These are phyloP conservation scores for Hanseniaspora nectarophila DNA, from an alignment of 805 yeast genomes.

Conservation along the genomic window DNA sequence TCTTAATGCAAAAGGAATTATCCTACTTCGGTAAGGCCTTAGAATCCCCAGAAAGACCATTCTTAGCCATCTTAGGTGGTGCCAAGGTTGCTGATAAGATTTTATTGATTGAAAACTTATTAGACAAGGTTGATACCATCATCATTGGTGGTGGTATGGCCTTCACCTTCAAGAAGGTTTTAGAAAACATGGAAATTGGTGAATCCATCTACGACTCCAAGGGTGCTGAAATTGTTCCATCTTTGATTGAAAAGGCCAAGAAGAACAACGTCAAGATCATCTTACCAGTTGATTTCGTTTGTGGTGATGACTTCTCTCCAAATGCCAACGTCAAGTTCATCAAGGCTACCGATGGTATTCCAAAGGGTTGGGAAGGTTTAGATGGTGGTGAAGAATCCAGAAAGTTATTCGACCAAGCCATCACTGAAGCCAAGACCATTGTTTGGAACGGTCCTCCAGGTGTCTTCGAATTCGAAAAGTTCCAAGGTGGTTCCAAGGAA, in stretches of 20 bases:
- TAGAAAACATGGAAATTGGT: constrained; percentile 79
- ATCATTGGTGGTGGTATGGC: constrained; percentile 99
- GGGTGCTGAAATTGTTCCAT: constrained; percentile 90
- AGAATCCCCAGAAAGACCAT: constrained; percentile 96
- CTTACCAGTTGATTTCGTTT: constrained; percentile 89
- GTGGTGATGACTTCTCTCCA: constrained; percentile 86
- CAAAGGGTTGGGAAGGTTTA: constrained; percentile 90
- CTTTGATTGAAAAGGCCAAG: constrained; percentile 91
- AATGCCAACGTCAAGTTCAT: constrained; percentile 81
- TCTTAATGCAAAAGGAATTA: constrained; percentile 95
- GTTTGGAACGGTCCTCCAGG: constrained; percentile 99
- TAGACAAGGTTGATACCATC: constrained; percentile 88
- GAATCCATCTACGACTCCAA: constrained; percentile 83
- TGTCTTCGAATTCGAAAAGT: constrained; percentile 92
- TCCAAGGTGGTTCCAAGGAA: constrained; percentile 83
- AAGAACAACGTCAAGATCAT: constrained; percentile 86
- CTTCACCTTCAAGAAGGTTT: constrained; percentile 93
- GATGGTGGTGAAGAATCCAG: constrained; percentile 89
- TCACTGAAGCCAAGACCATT: constrained; percentile 89
- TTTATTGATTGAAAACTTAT: constrained; percentile 90
- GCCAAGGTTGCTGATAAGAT: constrained; percentile 99
- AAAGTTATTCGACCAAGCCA: constrained; percentile 66
- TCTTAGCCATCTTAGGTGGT: constrained; percentile 97
- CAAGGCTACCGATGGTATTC: constrained; percentile 81
- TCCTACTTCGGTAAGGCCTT: constrained; percentile 95